A percentile compares a stretch with the other conserved stretches of the same genome.
phyloP scores from a whole-genome alignment of 2,329 filamentous ascomycete genomes.

The Colletotrichum karsti region DNA sequence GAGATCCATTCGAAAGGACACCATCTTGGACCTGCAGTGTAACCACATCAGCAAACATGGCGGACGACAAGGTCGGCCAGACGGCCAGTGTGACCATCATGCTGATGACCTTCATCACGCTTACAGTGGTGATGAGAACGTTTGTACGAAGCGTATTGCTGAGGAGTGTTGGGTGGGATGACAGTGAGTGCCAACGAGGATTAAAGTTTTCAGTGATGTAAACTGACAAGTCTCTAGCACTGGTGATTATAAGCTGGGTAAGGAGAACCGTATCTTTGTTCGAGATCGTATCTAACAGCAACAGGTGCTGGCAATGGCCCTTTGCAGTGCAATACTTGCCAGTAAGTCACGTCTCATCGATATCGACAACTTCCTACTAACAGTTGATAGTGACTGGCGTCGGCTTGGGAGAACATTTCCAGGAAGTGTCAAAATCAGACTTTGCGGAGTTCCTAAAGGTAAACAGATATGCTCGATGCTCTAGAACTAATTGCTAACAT shows the following conservation, averaged over 20 bases:
- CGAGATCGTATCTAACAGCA: background rate
- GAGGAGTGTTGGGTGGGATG: conserved; percentile 28
- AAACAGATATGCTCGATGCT: background rate
- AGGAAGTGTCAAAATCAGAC: conserved; percentile 17
- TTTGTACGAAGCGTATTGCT: conserved; percentile 23
- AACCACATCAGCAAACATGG: conserved; percentile 20
- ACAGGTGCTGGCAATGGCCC: conserved; percentile 26
- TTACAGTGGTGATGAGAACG: conserved; percentile 18
- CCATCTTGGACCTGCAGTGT: conserved; percentile 8
- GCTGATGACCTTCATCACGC: conserved; percentile 23
- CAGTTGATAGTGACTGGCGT: conserved; percentile 19
- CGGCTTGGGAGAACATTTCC: conserved; percentile 27
- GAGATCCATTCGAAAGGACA: background rate
- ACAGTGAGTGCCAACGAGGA: conserved; percentile 12
- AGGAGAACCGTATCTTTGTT: background rate
- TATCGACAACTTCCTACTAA: background rate
- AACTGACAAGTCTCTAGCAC: conserved; percentile 15
- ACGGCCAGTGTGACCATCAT: conserved; percentile 21
- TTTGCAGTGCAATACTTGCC: conserved; percentile 26
- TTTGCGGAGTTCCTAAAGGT: conserved; percentile 24
- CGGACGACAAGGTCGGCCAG: conserved; percentile 25
- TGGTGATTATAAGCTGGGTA: conserved; percentile 28
- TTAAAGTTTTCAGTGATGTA: background rate
- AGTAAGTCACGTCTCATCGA: background rate
- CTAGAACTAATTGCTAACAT: background rate